Base-by-base conservation (phyloP, 2,329 filamentous ascomycete genomes). In the Pyricularia pennisetigena region DNA sequence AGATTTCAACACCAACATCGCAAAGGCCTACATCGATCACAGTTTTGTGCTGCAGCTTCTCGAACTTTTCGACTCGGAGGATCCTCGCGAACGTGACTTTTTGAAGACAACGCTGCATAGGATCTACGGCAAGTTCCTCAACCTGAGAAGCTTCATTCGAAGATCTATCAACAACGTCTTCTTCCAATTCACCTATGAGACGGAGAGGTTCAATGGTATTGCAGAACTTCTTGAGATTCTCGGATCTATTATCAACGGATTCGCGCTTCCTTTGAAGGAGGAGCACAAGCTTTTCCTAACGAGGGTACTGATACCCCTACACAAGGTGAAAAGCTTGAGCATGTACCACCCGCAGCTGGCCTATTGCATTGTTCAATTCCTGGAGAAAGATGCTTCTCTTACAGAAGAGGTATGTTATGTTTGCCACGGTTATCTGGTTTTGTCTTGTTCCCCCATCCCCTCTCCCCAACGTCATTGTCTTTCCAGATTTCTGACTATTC, bases 161-260 rank as follows among this genome's bases (percentile, higher is more conserved):
- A 89, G 95, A 74, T 99, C 95, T 68, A 99, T 99, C 85, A 99
- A 99, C 87, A 98, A 99, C 76, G 95, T 99, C 74, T 99, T 99
- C 82, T 99, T 99, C 85, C 95, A 99, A 77, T 99, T 99, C 79
- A 94, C 93, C 70, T 99, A 99, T 78, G 95, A 99, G 80, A 99
- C 95, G 4, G 95, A 99, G 79, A 88, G 95, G 69, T 98, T 99
- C 82, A 99, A 99, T 74, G 95, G 95, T 68, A 97, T 99, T 75
- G 95, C 95, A 3, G 95, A 99, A 79, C 83, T 99, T 32, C 85
- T 99, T 49, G 95, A 99, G 78, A 99, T 99, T 72, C 83, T 99
- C 67, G 95, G 95, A 32, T 98, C 95, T 72, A 99, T 99, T 76
- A 99, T 99, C 84, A 99, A 99, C 77, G 95, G 95, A 64, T 99